Base-by-base conservation (phyloP, 805 yeast genomes). In the Metschnikowia drakensbergensis region DNA sequence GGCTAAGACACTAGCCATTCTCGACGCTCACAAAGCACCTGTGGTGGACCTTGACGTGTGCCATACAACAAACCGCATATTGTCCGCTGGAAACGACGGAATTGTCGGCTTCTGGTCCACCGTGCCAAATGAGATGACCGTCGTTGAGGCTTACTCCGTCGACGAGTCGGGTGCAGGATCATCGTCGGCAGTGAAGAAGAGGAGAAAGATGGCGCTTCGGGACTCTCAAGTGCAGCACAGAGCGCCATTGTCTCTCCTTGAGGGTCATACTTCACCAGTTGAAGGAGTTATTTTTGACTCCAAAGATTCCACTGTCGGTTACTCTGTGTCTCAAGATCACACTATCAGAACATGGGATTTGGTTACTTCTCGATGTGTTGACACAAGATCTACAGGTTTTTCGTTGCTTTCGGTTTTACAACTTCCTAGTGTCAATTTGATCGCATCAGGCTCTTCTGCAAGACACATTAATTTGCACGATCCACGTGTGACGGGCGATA, bases 381-480 rank as follows among this genome's bases (percentile, higher is more conserved):
- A 90, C 63, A 87, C 97, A 3, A 84, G 86, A 67, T 79, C 86
- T 22, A 90, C 98, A 0, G 86, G 91, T 10, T 91, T 80, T 66
- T 84, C 98, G 8, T 75, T 94, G 54, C 75, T 91, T 39, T 87
- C 96, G 0, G 68, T 91, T 28, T 74, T 83, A 29, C 83, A 83
- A 56, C 72, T 94, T 52, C 81, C 87, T 5, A 74, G 79, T 44
- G 71, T 84, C 46, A 80, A 87, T 53, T 72, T 94, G 47, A 69
- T 94, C 29, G 96, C 91, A 6, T 81, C 92, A 49, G 99, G 99
- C n/a, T 89, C 97, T 1, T 85, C 96, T 9, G 97, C 97, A n/a
- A 85, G 99, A 68, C 98, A 94, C 67, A 91, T 94, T 54, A 84
- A 90, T 47, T 74, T 94, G 52, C 96, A 89, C 62, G 99, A 94